Conservation (phyloP, 2,329 filamentous ascomycete genomes). For the Emmonsiellopsis sp. region DNA sequence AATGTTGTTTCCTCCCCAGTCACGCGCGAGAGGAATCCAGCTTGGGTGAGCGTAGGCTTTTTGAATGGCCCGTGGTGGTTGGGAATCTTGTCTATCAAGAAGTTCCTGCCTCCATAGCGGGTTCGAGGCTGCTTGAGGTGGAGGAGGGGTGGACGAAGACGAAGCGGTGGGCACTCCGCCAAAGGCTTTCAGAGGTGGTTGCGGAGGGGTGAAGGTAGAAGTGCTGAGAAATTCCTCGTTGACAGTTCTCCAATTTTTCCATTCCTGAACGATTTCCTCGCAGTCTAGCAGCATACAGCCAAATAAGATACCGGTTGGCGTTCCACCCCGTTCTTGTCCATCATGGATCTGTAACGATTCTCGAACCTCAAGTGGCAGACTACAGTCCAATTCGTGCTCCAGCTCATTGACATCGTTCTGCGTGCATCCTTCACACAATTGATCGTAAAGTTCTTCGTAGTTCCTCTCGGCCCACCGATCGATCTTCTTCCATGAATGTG, state of each 20-base stretch:
- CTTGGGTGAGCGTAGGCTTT: constrained; percentile 87
- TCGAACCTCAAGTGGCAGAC: constrained; percentile 82
- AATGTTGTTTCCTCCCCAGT: constrained; percentile 98
- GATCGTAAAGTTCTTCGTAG: constrained; percentile 88
- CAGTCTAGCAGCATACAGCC: constrained; percentile 93
- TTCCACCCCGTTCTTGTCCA: constrained; percentile 89
- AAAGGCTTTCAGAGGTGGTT: constrained; percentile 63
- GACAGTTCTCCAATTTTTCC: constrained; percentile 90
- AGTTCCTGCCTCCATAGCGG: constrained; percentile 78
- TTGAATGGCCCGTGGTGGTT: constrained; percentile 77
- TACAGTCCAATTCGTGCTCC: constrained; percentile 91
- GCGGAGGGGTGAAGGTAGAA: constrained; percentile 39
- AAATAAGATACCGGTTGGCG: constrained; percentile 86
- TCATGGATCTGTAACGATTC: constrained; percentile 88
- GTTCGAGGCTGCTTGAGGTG: constrained; percentile 46
- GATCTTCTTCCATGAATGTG: constrained; percentile 89
- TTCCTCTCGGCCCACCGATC: constrained; percentile 90
- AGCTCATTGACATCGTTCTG: constrained; percentile 93
- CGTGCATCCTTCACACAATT: constrained; percentile 85
- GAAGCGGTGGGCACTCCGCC: constrained; percentile 52
- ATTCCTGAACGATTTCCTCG: constrained; percentile 96
- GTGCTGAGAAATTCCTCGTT: constrained; percentile 77
- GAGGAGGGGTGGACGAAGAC: constrained; percentile 54
- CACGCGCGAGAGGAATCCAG: constrained; percentile 92
- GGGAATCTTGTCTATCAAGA: constrained; percentile 72